Conservation (phyloP, 768 basidiomycete genomes). For the Tricholoma matsutake region DNA sequence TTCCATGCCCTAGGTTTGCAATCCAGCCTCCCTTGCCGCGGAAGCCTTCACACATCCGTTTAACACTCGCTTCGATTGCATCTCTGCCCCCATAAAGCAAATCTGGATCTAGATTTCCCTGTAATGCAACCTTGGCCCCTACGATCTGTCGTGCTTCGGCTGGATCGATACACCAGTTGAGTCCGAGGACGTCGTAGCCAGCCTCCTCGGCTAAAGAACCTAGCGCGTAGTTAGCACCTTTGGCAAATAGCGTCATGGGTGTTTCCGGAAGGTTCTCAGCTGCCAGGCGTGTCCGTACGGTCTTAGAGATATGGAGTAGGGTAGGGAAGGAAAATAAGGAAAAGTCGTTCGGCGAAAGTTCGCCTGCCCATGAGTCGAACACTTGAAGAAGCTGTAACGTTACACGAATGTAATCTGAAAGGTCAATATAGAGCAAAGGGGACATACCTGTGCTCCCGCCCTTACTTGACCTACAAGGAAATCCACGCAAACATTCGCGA, state of each 20-base stretch:
- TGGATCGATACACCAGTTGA: constrained; percentile 91
- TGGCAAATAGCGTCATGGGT: constrained; percentile 92
- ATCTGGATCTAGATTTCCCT: constrained; percentile 93
- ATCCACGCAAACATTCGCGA: constrained; percentile 89
- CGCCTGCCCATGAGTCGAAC: constrained; percentile 96
- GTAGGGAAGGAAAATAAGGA: constrained; percentile 78
- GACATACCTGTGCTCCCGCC: constrained; percentile 90
- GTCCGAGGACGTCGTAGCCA: constrained; percentile 85
- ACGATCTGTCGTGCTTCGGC: constrained; percentile 62
- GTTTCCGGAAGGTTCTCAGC: constrained; percentile 52
- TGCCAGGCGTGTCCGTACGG: constrained; percentile 59
- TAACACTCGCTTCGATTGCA: constrained; percentile 83
- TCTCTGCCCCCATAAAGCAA: constrained; percentile 82
- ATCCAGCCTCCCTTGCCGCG: constrained; percentile 81
- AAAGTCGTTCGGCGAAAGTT: constrained; percentile 89
- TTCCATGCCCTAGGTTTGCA: constrained; percentile 95
- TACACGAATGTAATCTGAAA: neutral
- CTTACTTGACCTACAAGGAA: constrained; percentile 90
- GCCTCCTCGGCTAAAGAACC: constrained; percentile 51
- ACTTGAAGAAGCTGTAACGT: constrained; percentile 80
- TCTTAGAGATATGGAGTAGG: constrained; percentile 64
- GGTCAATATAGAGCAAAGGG: neutral
- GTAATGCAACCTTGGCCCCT: constrained; percentile 63
- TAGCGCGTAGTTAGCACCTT: constrained; percentile 83
- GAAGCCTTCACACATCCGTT: constrained; percentile 81